Conservation (phyloP, 1,139 yeast species). For the Magnusiomyces sp. region DNA sequence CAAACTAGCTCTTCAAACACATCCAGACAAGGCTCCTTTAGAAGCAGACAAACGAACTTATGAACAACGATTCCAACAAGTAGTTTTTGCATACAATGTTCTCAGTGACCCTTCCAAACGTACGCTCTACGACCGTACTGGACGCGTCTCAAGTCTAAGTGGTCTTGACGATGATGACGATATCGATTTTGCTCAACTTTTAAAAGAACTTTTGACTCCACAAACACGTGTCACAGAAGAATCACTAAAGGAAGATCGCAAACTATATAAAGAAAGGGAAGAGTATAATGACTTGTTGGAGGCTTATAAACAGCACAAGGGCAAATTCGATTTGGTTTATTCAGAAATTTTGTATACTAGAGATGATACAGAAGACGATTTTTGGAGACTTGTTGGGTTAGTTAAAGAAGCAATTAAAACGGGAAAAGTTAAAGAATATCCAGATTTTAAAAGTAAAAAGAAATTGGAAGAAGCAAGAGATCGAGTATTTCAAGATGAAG, state of each 20-base stretch:
- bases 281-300: constrained; percentile 58
- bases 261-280: constrained; percentile 56
- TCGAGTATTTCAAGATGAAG: constrained; percentile 24
- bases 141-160: constrained; percentile 44
- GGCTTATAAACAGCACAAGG: constrained; percentile 52
- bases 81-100: constrained; percentile 70
- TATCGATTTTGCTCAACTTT: constrained; percentile 38
- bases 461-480: constrained; percentile 35
- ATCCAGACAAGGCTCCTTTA: constrained; percentile 64
- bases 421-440: constrained; percentile 33
- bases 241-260: constrained; percentile 62
- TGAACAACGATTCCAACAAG: constrained; percentile 48
- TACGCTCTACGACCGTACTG: constrained; percentile 57
- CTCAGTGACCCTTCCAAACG: constrained; percentile 52
- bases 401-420: constrained; percentile 40
- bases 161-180: constrained; percentile 41
- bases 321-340: constrained; percentile 61
- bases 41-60: constrained; percentile 33
- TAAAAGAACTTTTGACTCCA: constrained; percentile 39
- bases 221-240: constrained; percentile 55
- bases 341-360: constrained; percentile 74
- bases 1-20: constrained; percentile 56
- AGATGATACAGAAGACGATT: constrained; percentile 50
- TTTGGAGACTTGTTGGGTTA: constrained; percentile 44
- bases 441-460: constrained; percentile 49